Percentiles rank a stretch among this genome's conserved stretches.
Evolutionary conservation across 352 stramenopile species (phyloP).

Genomic region (Globisporangium cederbergense): DNA sequence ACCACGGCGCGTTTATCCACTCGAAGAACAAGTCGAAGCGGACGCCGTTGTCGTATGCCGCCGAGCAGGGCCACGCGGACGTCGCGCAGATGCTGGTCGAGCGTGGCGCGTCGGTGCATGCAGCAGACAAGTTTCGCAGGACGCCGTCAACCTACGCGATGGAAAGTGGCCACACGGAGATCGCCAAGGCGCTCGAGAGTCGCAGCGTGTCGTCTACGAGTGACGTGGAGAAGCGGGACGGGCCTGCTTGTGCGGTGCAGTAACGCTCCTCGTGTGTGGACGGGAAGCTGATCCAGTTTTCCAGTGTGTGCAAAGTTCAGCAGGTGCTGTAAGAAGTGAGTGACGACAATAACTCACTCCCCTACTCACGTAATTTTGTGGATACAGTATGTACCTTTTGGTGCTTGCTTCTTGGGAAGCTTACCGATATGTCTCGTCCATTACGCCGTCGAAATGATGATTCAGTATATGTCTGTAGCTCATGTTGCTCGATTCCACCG

Average conservation of each 20-base stretch:
- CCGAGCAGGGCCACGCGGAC: conserved; percentile 11
- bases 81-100: conserved; percentile 15
- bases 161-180: conserved; percentile 9
- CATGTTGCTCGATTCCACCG: no score
- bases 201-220: conserved; percentile 6
- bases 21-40: conserved; percentile 10
- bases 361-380: no score
- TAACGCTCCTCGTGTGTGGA: neutral
- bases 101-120: conserved; percentile 14
- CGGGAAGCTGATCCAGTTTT: neutral
- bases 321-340: no score
- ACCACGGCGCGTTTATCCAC: conserved; percentile 14
- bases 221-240: neutral
- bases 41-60: conserved; percentile 14
- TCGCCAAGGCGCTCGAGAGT: conserved; percentile 12
- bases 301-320: neutral
- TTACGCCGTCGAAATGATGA: no score
- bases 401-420: no score
- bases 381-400: no score
- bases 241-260: neutral
- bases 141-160: conserved; percentile 14
- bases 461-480: no score
- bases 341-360: no score
- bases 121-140: conserved; percentile 8
- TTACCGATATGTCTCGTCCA: no score